Evolutionary conservation across 2,329 filamentous ascomycete genomes (phyloP), one percentile per base, ranked within the genome.

Genomic region (Simplicillium sp.): DNA sequence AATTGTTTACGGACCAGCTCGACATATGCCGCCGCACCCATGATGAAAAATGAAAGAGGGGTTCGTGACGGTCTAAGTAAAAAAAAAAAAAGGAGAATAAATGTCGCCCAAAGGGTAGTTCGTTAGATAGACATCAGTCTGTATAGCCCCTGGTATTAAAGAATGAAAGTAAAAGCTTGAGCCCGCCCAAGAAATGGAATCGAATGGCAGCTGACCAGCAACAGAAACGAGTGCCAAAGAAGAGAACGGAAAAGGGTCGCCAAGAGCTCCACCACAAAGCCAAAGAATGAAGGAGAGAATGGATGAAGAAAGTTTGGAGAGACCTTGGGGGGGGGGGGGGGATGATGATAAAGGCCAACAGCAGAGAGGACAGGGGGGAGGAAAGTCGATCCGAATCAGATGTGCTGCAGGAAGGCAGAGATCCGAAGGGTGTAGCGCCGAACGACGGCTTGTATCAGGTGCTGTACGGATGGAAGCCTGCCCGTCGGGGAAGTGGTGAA

Each of bases 1-100:
- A 89, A 74, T 64, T 88, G 80, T 62, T 79, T 78, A 60, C 68
- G 72, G 48, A 79, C 48, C 47, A 75, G 53, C 50, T 64, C 60
- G 25, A 37, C 36, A 17, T 14, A 37, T 25, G 20, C 20, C 20
- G 20, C 20, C 20, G 20, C 20, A 9, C 20, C 20, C 20, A 25
- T 25, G 20, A 16, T 34, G 18, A 17, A 25, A 25, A 9, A 40
- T 29, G 17, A 38, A 17, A 32, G 4, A 29, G 18, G 14, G 12
- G 35, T 37, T 42, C 34, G 34, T 33, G 25, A 15, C 7, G 16
- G 16, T 36, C 34, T 20, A 25, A 29, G n/a, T 34, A 25, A 25
- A 9, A 6, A 5, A 25, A 25, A 25, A 25, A 9, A 5, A 6
- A 25, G 20, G 9, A 25, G 20, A n/a, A n/a, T n/a, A n/a, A n/a